These are phyloP conservation scores for Phytopythium delawarense DNA, from an alignment of 352 stramenopile genomes.

Conservation along the genomic window DNA sequence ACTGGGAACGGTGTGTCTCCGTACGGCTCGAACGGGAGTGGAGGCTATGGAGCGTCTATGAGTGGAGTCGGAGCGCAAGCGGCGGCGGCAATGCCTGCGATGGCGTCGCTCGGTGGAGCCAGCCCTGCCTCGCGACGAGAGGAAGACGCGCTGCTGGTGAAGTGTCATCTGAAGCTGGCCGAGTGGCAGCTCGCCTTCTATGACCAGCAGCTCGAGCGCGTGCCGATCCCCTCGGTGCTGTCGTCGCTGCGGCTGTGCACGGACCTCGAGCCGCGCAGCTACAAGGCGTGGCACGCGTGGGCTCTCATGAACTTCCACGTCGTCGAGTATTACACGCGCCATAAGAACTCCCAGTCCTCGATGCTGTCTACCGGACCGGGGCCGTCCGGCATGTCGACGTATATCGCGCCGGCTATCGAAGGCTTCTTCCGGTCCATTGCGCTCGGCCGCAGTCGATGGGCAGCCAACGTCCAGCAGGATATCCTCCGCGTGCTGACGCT, in stretches of 20 bases:
- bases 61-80: conserved; percentile 5
- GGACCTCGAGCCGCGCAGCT: conserved; percentile 62
- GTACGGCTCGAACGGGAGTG: conserved; percentile 4
- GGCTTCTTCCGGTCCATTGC: conserved; percentile 96
- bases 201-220: conserved; percentile 73
- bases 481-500: conserved; percentile 97
- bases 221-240: conserved; percentile 70
- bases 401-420: conserved; percentile 68
- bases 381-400: conserved; percentile 34
- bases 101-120: conserved; percentile 13
- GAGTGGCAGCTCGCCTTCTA: conserved; percentile 85
- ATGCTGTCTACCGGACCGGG: conserved; percentile 9
- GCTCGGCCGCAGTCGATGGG: conserved; percentile 93
- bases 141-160: conserved; percentile 74
- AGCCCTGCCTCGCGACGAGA: conserved; percentile 19
- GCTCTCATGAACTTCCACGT: conserved; percentile 97
- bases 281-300: conserved; percentile 96
- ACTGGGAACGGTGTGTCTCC: conserved; percentile 11
- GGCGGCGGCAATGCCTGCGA: conserved; percentile 19
- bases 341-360: conserved; percentile 20
- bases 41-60: background rate
- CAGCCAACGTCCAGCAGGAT: conserved; percentile 97
- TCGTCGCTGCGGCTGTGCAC: conserved; percentile 64
- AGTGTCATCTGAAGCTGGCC: conserved; percentile 79
- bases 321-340: conserved; percentile 84